Base-by-base conservation (phyloP, 768 basidiomycete genomes). In the Termitomyces sp. region DNA sequence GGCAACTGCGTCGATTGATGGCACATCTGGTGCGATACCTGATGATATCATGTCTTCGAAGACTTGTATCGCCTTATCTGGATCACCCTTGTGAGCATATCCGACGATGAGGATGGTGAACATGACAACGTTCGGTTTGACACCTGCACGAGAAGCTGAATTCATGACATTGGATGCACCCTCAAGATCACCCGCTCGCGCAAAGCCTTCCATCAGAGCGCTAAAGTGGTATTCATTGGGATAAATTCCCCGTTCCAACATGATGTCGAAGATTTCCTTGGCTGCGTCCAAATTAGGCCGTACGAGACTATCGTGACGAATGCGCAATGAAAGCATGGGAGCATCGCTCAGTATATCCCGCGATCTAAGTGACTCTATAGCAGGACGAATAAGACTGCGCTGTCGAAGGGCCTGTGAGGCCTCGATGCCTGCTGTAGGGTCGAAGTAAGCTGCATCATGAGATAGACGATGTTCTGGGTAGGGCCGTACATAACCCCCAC, bases 41-140 rank as follows among this genome's bases (percentile, higher is more conserved):
- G 72, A 69, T 2, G 73, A 70, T 13, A 88, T 61, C 88, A 94
- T 91, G 40, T 75, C 70, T 35, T 77, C 77, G 65, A 91, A 92
- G 26, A 76, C 71, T 33, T 68, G 70, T 62, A 80, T 70, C 0
- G 88, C 88, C 28, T 71, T 66, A 3, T 72, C 71, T 5, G 87
- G 81, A 33, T 83, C 71, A 14, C 81, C 79, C 52, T 77, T 75
- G n/a, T 82, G 81, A 22, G 82, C 87, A 68, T 86, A 80, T 2
- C 88, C 91, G 36, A 78, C 75, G 62, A 94, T 85, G 59, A 94
- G 78, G 60, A 87, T 84, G 26, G 91, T 92, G 74, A 85, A 89
- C 79, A 90, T 83, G 46, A 86, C 79, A 20, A 82, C 77, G 62
- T 85, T 84, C 22, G 85, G 81, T 24, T 74, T 69, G 58, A 87